Conservation (phyloP, 2,329 filamentous ascomycete species). For the Calonectria pseudoturangicola region DNA sequence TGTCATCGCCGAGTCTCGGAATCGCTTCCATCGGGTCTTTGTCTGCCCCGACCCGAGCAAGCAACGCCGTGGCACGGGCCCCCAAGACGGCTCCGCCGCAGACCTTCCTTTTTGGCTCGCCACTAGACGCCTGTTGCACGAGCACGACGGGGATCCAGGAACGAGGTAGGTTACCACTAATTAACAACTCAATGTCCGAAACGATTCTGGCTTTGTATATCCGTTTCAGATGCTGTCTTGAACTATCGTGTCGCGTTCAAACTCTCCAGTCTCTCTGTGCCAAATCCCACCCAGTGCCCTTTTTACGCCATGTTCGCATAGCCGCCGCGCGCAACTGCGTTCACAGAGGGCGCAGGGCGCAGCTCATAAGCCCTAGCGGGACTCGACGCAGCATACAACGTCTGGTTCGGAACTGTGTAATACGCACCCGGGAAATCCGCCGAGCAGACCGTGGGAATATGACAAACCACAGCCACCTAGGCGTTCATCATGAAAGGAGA, state of each 20-base stretch:
- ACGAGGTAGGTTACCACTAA: constrained; percentile 24
- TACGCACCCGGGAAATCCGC: background rate
- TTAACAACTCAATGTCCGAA: constrained; percentile 22
- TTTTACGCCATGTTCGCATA: background rate
- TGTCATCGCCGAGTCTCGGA: constrained; percentile 24
- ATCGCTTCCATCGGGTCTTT: constrained; percentile 19
- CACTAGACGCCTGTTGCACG: constrained; percentile 12
- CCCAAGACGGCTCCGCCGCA: constrained; percentile 17
- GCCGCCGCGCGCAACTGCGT: too few species aligned
- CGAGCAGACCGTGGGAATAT: background rate
- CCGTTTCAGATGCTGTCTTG: constrained; percentile 21
- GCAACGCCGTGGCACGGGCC: constrained; percentile 6
- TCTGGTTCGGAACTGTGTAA: background rate
- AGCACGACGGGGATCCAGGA: constrained; percentile 19
- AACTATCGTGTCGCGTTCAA: background rate
- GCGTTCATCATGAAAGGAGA: background rate
- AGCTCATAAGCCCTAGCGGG: constrained; percentile 2
- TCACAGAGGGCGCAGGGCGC: background rate
- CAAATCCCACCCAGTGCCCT: background rate
- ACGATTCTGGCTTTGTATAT: constrained; percentile 11
- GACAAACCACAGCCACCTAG: background rate
- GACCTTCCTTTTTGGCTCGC: constrained; percentile 24
- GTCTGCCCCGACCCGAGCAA: constrained; percentile 23
- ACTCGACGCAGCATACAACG: background rate
- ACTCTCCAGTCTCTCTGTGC: constrained; percentile 9